Evolutionary conservation across 202 grass and related monocot genomes (phyloP).

Genomic region (Saccharum hybrid): DNA sequence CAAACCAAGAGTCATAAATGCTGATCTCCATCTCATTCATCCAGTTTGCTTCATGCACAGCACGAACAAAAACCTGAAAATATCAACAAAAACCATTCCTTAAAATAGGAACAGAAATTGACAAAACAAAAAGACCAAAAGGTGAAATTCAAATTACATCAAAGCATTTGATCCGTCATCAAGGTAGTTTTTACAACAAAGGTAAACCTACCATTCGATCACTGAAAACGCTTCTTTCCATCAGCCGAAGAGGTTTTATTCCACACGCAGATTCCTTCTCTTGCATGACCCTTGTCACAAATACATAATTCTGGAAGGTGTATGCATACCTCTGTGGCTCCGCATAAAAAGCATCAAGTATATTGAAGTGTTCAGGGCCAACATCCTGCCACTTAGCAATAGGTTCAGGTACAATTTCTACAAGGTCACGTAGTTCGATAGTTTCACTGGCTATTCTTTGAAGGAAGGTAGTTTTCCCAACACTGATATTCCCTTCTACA

Average conservation of each 20-base stretch:
- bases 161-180: constrained; percentile 34
- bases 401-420: constrained; percentile 95
- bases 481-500: constrained; percentile 98
- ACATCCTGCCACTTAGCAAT: constrained; percentile 93
- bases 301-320: constrained; percentile 98
- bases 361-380: constrained; percentile 94
- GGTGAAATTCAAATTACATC: constrained; percentile 9
- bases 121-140: constrained; percentile 19
- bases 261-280: constrained; percentile 82
- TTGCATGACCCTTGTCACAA: constrained; percentile 96
- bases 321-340: constrained; percentile 95
- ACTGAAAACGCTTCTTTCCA: constrained; percentile 98
- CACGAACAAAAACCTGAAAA: constrained; percentile 90
- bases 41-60: constrained; percentile 97
- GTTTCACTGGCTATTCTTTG: constrained; percentile 98
- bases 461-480: constrained; percentile 92
- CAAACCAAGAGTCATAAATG: constrained; percentile 99
- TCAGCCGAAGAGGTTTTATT: constrained; percentile 93
- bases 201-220: constrained; percentile 78
- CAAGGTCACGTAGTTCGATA: constrained; percentile 86
- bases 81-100: neutral
- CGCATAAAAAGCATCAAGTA: constrained; percentile 89
- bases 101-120: neutral
- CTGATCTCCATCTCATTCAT: constrained; percentile 99
- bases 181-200: neutral